Percentiles rank a stretch among this genome's conserved stretches.
Evolutionary conservation across 2,329 filamentous ascomycete species (phyloP).

Genomic region (Tricladium varicosporioides): DNA sequence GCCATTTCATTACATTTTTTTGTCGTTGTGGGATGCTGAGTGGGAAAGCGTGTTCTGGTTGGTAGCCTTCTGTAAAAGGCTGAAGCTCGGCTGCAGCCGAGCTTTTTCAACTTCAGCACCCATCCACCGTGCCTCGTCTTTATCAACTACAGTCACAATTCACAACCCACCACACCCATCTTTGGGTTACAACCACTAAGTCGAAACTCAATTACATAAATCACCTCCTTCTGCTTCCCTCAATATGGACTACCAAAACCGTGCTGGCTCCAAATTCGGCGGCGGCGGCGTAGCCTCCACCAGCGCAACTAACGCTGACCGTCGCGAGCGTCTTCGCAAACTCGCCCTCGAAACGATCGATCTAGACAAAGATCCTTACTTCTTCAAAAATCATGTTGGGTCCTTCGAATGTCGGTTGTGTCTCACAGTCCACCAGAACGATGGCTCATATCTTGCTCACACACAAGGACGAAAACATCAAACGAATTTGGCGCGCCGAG

Average conservation of each 20-base stretch:
- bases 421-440: constrained; percentile 96
- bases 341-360: constrained; percentile 98
- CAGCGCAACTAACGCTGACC: constrained; percentile 92
- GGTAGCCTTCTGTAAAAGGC: constrained; percentile 22
- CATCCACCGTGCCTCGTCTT: constrained; percentile 1
- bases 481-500: constrained; percentile 92
- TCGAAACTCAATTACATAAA: too few relatives aligned
- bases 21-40: neutral
- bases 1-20: constrained; percentile 18
- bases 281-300: constrained; percentile 94
- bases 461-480: constrained; percentile 99
- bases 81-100: constrained; percentile 20
- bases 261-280: constrained; percentile 95
- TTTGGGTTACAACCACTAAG: too few relatives aligned
- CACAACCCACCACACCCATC: neutral
- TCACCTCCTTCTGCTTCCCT: too few relatives aligned
- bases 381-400: constrained; percentile 99
- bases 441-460: constrained; percentile 97
- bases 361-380: constrained; percentile 98
- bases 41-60: constrained; percentile 18
- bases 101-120: constrained; percentile 10
- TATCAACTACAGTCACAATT: neutral
- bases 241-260: constrained; percentile 74
- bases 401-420: constrained; percentile 97
- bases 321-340: constrained; percentile 93